A percentile compares a stretch with the other conserved stretches of the same genome.
phyloP scores from a whole-genome alignment of 2,329 filamentous ascomycete species.

The Pleurostoma richardsiae region DNA sequence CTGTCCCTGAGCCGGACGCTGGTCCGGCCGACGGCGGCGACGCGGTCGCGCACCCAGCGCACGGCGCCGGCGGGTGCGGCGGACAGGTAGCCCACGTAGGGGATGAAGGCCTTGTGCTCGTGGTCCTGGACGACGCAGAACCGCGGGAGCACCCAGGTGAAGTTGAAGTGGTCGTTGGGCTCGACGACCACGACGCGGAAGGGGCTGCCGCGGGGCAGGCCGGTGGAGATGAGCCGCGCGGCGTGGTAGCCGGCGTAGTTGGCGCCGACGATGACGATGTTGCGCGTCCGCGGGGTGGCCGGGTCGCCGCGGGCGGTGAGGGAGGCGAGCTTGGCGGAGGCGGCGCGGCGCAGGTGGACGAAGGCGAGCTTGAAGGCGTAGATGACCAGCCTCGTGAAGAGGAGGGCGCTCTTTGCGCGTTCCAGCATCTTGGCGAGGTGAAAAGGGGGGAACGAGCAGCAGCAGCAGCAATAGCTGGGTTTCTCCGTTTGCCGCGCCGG shows the following conservation, averaged over 20 bases:
- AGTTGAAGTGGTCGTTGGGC: slow-evolving; percentile 56
- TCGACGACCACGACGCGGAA: slow-evolving; percentile 53
- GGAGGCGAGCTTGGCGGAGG: background rate
- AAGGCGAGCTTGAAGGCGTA: background rate
- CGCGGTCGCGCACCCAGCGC: slow-evolving; percentile 20
- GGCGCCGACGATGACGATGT: slow-evolving; percentile 51
- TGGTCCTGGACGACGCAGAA: slow-evolving; percentile 51
- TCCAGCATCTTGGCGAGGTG: background rate
- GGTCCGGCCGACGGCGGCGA: slow-evolving; percentile 26
- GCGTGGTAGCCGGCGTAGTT: slow-evolving; percentile 52
- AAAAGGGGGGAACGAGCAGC: background rate
- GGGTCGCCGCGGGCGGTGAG: background rate
- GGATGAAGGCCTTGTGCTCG: slow-evolving; percentile 56
- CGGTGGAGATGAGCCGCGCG: slow-evolving; percentile 39
- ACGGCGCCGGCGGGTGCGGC: slow-evolving; percentile 18
- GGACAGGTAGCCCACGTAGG: slow-evolving; percentile 41
- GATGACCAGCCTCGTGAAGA: background rate
- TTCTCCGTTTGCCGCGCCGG: too few relatives aligned
- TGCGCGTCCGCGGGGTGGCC: slow-evolving; percentile 17
- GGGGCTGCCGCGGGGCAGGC: slow-evolving; percentile 37
- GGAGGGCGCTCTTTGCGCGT: background rate
- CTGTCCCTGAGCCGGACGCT: slow-evolving; percentile 31
- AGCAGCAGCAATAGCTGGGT: background rate
- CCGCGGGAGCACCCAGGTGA: slow-evolving; percentile 54
- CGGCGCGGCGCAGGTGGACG: background rate